These are phyloP conservation scores for Glycine soja DNA, from an alignment of 306 rosid species.

Conservation along the genomic window DNA sequence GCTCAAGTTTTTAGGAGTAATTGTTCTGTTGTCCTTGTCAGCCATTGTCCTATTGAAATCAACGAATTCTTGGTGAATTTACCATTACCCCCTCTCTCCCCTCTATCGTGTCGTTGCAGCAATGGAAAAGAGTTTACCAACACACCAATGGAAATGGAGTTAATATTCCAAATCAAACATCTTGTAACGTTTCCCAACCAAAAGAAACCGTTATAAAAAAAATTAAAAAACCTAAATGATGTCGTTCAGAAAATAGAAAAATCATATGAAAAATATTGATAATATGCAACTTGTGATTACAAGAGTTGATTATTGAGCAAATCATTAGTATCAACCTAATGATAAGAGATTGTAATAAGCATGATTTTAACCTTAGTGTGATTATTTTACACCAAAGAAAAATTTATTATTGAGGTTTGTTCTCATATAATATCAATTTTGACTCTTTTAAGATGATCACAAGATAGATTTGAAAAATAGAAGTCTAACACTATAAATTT, in stretches of 20 bases:
- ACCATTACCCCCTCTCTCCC: background rate
- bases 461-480: too few relatives aligned
- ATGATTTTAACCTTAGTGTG: too few relatives aligned
- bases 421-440: too few relatives aligned
- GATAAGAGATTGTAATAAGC: too few relatives aligned
- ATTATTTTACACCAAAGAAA: too few relatives aligned
- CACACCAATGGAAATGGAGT: background rate
- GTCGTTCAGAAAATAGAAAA: background rate
- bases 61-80: slow-evolving; percentile 1
- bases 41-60: slow-evolving; percentile 25
- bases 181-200: background rate
- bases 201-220: background rate
- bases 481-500: too few relatives aligned
- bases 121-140: background rate
- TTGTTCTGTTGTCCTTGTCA: slow-evolving; percentile 26
- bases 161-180: background rate
- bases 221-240: too few relatives aligned
- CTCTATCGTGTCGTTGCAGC: background rate
- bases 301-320: background rate
- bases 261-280: background rate
- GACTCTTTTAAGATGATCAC: too few relatives aligned
- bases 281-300: background rate
- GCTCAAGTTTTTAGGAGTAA: background rate
- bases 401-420: too few relatives aligned
- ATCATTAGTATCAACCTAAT: too few relatives aligned